Percentiles rank a stretch among this genome's conserved stretches.
These are phyloP conservation scores for Epichloe amarillans DNA, from an alignment of 2,329 filamentous ascomycete genomes.

Conservation along the genomic window DNA sequence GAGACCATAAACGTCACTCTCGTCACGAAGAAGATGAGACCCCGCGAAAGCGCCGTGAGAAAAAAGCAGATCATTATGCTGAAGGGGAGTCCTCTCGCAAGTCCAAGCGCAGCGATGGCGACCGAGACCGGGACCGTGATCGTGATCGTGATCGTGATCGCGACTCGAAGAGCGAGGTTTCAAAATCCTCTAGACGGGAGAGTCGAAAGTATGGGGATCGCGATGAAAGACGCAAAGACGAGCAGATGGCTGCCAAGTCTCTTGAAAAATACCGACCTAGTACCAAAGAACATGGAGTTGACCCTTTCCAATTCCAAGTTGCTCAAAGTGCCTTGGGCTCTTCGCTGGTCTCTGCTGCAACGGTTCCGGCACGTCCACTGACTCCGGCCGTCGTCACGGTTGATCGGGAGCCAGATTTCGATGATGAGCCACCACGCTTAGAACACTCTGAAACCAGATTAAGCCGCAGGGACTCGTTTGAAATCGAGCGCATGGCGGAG, in stretches of 20 bases:
- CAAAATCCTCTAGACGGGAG: slow-evolving; percentile 12
- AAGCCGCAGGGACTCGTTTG: slow-evolving; percentile 37
- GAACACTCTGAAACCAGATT: slow-evolving; percentile 22
- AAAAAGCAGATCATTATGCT: slow-evolving; percentile 11
- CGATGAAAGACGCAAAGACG: slow-evolving; percentile 16
- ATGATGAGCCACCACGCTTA: slow-evolving; percentile 19
- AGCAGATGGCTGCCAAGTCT: slow-evolving; percentile 15
- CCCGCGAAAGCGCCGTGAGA: slow-evolving; percentile 17
- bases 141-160: slow-evolving; percentile 15
- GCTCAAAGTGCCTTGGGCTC: slow-evolving; percentile 27
- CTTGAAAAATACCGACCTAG: slow-evolving; percentile 7
- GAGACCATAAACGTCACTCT: slow-evolving; percentile 16
- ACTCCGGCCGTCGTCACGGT: slow-evolving; percentile 40
- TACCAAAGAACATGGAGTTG: slow-evolving; percentile 17
- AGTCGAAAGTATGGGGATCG: slow-evolving; percentile 12
- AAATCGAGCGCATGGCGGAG: slow-evolving; percentile 25
- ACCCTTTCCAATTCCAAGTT: slow-evolving; percentile 48
- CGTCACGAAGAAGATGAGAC: slow-evolving; percentile 20
- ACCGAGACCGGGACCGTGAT: slow-evolving; percentile 14
- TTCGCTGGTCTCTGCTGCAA: background rate
- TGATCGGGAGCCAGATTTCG: slow-evolving; percentile 39
- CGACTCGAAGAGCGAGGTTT: slow-evolving; percentile 15
- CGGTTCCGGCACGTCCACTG: slow-evolving; percentile 21
- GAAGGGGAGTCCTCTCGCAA: slow-evolving; percentile 12
- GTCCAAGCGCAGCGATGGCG: slow-evolving; percentile 13